Conservation (phyloP, 2,329 filamentous ascomycete species). For the Sphaerulina vaccinii region DNA sequence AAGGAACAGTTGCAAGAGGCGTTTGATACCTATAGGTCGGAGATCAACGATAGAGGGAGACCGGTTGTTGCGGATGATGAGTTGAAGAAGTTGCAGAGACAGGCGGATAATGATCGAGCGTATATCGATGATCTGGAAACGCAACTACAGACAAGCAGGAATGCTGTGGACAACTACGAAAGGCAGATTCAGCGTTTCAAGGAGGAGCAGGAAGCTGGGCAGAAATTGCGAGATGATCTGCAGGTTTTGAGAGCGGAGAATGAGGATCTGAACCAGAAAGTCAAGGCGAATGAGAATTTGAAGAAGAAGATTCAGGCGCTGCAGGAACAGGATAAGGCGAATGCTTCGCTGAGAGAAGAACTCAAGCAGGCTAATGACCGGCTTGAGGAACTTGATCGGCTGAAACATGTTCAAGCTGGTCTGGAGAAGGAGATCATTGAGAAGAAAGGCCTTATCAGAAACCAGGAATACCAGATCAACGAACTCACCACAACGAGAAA, state of each 20-base stretch:
- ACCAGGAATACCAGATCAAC: conserved; percentile 53
- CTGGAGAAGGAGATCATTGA: conserved; percentile 54
- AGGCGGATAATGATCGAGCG: conserved; percentile 47
- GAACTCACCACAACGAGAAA: conserved; percentile 50
- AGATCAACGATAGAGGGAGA: conserved; percentile 44
- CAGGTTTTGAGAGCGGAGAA: conserved; percentile 50
- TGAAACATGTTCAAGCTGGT: conserved; percentile 46
- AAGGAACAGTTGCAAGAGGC: conserved; percentile 50
- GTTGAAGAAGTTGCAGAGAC: conserved; percentile 44
- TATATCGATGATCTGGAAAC: conserved; percentile 52
- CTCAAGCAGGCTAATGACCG: conserved; percentile 46
- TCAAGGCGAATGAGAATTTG: conserved; percentile 53
- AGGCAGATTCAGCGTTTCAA: conserved; percentile 46
- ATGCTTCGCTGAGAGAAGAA: conserved; percentile 46
- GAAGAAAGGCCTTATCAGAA: conserved; percentile 50
- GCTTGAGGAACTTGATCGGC: conserved; percentile 45
- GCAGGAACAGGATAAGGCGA: conserved; percentile 48
- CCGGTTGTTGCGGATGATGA: conserved; percentile 43
- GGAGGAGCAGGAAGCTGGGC: conserved; percentile 45
- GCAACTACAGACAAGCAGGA: conserved; percentile 46
- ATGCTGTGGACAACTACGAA: conserved; percentile 48
- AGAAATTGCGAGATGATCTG: conserved; percentile 52
- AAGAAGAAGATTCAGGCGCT: conserved; percentile 54
- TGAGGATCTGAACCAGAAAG: conserved; percentile 50
- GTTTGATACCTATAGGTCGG: conserved; percentile 47